phyloP scores from a whole-genome alignment of 257 asterid genomes.

The Forsythia suspensa region DNA sequence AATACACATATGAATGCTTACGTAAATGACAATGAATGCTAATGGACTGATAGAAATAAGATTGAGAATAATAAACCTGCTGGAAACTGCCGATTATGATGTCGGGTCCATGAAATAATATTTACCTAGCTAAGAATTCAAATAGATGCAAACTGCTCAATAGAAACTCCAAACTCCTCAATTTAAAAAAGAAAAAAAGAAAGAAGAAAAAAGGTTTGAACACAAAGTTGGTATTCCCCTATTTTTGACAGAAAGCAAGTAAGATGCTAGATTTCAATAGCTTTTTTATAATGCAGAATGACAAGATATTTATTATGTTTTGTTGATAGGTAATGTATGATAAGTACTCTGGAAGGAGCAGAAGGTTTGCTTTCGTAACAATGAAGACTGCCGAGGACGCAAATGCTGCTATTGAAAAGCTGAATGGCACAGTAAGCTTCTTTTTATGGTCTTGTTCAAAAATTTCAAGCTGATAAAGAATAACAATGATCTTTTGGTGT shows the following conservation, averaged over 20 bases:
- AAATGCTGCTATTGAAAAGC: constrained; percentile 64
- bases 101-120: not conserved
- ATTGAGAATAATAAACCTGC: not conserved
- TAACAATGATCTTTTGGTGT: not conserved
- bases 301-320: not conserved
- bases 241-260: not conserved
- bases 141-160: not conserved
- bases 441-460: not conserved
- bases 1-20: not conserved
- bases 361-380: constrained; percentile 86
- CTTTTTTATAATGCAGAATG: not conserved
- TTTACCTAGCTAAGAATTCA: not conserved
- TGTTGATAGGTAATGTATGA: constrained; percentile 83
- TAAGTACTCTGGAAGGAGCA: constrained; percentile 82
- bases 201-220: not conserved
- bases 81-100: not conserved
- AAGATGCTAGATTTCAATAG: not conserved
- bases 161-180: not conserved
- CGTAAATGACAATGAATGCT: not conserved
- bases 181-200: no score
- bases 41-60: not conserved
- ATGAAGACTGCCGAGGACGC: constrained; percentile 87
- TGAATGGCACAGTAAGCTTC: constrained; percentile 74
- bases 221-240: not conserved
- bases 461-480: not conserved